These are phyloP conservation scores for Magnolia kwangsiensis DNA, from an alignment of 164 flowering plant genomes.

Conservation along the genomic window DNA sequence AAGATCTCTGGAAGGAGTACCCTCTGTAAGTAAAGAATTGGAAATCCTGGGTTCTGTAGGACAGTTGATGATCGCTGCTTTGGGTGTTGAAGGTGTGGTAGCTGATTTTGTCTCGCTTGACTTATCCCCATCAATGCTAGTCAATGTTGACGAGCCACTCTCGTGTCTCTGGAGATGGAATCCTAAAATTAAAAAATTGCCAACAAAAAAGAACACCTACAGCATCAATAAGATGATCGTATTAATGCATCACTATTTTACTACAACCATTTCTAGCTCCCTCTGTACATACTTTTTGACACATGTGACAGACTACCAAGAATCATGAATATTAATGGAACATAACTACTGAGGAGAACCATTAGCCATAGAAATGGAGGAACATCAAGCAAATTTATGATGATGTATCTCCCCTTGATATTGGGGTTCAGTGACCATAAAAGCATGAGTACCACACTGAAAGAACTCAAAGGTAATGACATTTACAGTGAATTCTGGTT, in stretches of 20 bases:
- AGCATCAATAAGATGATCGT: neutral
- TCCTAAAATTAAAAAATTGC: neutral
- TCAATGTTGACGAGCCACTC: constrained; percentile 42
- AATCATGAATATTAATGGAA: neutral
- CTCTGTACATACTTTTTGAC: neutral
- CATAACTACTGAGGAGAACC: neutral
- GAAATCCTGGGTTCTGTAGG: constrained; percentile 61
- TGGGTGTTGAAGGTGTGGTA: constrained; percentile 89
- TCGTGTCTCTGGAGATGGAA: constrained; percentile 73
- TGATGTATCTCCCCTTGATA: neutral
- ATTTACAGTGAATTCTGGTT: neutral
- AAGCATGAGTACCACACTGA: neutral
- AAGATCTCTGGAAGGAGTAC: constrained; percentile 52
- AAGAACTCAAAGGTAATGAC: neutral
- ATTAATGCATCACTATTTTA: neutral
- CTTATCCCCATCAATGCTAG: constrained; percentile 65
- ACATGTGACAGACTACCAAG: neutral
- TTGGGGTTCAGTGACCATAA: neutral
- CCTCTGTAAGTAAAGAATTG: constrained; percentile 54
- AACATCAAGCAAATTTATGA: neutral
- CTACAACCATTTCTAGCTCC: neutral
- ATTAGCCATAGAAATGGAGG: neutral
- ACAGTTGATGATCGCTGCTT: constrained; percentile 57
- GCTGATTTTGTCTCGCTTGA: constrained; percentile 81
- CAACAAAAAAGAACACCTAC: neutral